Evolutionary conservation across 805 yeast species (phyloP).

Genomic region (Scheffersomyces spartinae): DNA sequence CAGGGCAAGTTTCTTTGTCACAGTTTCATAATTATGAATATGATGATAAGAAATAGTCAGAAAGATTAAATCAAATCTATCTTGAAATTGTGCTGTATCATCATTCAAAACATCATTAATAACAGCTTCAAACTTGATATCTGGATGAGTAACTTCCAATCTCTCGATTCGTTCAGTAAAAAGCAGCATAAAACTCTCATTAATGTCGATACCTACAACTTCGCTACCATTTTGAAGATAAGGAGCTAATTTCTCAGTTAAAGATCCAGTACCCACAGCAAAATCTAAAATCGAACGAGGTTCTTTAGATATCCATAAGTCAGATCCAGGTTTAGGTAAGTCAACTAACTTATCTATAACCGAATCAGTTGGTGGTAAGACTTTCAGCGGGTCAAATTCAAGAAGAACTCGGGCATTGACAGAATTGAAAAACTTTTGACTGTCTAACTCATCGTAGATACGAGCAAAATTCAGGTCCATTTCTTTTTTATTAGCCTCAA

Average conservation of each 20-base stretch:
- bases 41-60: conserved; percentile 32
- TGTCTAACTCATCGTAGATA: too few relatives aligned
- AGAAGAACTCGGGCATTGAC: too few relatives aligned
- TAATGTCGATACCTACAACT: conserved; percentile 27
- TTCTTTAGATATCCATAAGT: too few relatives aligned
- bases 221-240: conserved; percentile 12
- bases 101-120: conserved; percentile 7
- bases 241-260: conserved; percentile 19
- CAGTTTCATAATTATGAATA: conserved; percentile 16
- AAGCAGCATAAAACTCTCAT: conserved; percentile 9
- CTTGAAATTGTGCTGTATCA: conserved; percentile 3
- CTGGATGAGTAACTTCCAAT: too few relatives aligned
- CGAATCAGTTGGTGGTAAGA: too few relatives aligned
- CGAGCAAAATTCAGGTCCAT: too few relatives aligned
- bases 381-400: too few relatives aligned
- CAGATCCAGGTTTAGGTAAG: too few relatives aligned
- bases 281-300: conserved; percentile 28
- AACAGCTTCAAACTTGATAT: conserved; percentile 5
- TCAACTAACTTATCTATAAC: too few relatives aligned
- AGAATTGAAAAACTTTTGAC: too few relatives aligned
- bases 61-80: conserved; percentile 18
- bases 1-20: conserved; percentile 17
- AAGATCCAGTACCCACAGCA: conserved; percentile 33
- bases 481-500: too few relatives aligned
- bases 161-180: conserved; percentile 7